Evolutionary conservation across 768 basidiomycete species (phyloP), one percentile per base, ranked within the genome.

Genomic region (Pisolithus sp.): DNA sequence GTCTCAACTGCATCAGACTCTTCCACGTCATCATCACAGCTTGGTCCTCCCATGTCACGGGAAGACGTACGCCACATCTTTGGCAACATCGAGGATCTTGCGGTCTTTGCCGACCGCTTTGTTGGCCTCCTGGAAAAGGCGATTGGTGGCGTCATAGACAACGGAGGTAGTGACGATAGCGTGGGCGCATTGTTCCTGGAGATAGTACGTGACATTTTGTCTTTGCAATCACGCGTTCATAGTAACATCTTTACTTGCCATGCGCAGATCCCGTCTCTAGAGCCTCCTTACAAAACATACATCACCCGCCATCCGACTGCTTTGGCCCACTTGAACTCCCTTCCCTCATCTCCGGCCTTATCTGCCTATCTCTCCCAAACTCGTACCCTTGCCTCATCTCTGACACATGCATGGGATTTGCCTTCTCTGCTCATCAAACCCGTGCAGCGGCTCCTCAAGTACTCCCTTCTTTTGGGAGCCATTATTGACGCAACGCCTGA

Each of bases 341-440:
- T 83, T 18, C 59, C 64, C 15, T 49, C 67, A 61, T 76, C 54
- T 31, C 67, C 49, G 4, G 77, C 83, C 0, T 76, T 94, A 7
- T 57, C 68, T 1, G 70, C 76, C 3, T 93, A 93, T 67, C 75
- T 89, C 43, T 66, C 76, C 9, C 80, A 82, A 34, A 87, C 86
- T 17, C 78, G 80, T 53, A 75, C 72, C 10, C 73, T 86, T 36
- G 85, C 88, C 1, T 78, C 83, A 2, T 77, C 80, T 21, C 76
- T 88, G 12, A 88, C 90, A 0, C 85, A 91, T 60, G 89, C 92
- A 3, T 93, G 92, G 86, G 95, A 99, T 65, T 81, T 99, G 24
- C 77, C 90, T 5, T 93, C 92, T 0, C 79, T 97, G 37, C 85
- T 99, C 54, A 97, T 99, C 69, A 97, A 98, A 69, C 96, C 96